These are phyloP conservation scores for Starmerella scarabaei DNA, from an alignment of 805 yeast genomes.

Conservation along the genomic window DNA sequence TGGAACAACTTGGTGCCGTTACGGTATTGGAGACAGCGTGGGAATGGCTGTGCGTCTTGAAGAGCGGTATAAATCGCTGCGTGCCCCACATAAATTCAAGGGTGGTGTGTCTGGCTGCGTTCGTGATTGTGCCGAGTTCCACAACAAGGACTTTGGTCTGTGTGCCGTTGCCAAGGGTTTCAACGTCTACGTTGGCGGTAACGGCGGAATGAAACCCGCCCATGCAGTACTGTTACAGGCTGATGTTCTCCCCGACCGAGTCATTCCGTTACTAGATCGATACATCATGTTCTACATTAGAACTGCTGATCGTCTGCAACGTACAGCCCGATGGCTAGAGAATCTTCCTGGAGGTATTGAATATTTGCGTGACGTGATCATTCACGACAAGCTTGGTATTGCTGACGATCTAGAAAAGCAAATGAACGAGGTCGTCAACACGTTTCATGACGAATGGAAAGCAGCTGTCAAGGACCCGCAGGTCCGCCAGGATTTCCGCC, in stretches of 20 bases:
- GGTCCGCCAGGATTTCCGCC: constrained; percentile 23
- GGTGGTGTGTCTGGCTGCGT: constrained; percentile 33
- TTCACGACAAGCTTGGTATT: constrained; percentile 30
- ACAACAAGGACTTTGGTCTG: constrained; percentile 30
- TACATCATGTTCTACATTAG: constrained; percentile 31
- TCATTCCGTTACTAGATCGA: constrained; percentile 29
- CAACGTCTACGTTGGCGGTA: constrained; percentile 31
- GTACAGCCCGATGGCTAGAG: constrained; percentile 33
- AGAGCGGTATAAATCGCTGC: constrained; percentile 30
- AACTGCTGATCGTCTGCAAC: constrained; percentile 30
- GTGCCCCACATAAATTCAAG: constrained; percentile 31
- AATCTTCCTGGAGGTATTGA: constrained; percentile 29
- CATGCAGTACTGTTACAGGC: constrained; percentile 29
- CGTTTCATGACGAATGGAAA: constrained; percentile 31
- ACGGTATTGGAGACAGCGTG: no score
- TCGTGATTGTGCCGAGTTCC: constrained; percentile 32
- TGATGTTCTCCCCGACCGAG: constrained; percentile 29
- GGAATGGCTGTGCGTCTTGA: constrained; percentile 30
- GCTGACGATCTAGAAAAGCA: constrained; percentile 28
- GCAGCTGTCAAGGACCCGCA: constrained; percentile 24
- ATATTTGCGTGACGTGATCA: constrained; percentile 28
- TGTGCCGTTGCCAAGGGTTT: constrained; percentile 31
- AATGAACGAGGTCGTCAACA: constrained; percentile 27
- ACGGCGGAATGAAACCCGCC: constrained; percentile 33
- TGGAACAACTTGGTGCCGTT: no score